Conservation (phyloP, 2,329 filamentous ascomycete genomes). For the Cryphonectria parasitica region DNA sequence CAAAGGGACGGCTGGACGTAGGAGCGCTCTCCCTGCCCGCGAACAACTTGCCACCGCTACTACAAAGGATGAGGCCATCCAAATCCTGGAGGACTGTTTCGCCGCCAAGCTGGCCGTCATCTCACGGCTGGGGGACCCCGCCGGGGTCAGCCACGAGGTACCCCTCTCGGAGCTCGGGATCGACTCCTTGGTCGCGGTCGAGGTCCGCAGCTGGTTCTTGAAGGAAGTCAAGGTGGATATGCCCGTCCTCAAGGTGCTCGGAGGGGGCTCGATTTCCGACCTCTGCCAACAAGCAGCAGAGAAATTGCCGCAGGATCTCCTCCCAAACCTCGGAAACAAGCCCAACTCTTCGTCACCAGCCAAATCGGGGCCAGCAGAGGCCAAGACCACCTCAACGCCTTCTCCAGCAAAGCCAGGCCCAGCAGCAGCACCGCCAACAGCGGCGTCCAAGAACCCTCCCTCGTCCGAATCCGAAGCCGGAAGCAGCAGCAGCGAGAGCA, state of each 20-base stretch:
- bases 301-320: neutral
- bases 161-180: constrained; percentile 30
- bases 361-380: neutral
- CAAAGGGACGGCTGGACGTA: neutral
- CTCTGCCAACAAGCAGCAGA: neutral
- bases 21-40: neutral
- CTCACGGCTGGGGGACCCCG: neutral
- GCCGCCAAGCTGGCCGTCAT: neutral
- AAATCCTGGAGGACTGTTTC: neutral
- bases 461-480: neutral
- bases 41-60: neutral
- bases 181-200: constrained; percentile 33
- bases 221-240: constrained; percentile 46
- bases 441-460: neutral
- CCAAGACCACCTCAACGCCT: neutral
- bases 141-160: neutral
- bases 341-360: neutral
- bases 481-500: neutral
- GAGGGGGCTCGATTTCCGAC: constrained; percentile 5
- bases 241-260: constrained; percentile 48
- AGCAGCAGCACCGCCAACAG: neutral
- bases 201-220: constrained; percentile 50
- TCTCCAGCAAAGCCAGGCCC: neutral
- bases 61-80: neutral
- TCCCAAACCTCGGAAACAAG: neutral